Evolutionary conservation across 2,329 filamentous ascomycete species (phyloP), one percentile per base, ranked within the genome.

Genomic region (Colletotrichum cuscutae): DNA sequence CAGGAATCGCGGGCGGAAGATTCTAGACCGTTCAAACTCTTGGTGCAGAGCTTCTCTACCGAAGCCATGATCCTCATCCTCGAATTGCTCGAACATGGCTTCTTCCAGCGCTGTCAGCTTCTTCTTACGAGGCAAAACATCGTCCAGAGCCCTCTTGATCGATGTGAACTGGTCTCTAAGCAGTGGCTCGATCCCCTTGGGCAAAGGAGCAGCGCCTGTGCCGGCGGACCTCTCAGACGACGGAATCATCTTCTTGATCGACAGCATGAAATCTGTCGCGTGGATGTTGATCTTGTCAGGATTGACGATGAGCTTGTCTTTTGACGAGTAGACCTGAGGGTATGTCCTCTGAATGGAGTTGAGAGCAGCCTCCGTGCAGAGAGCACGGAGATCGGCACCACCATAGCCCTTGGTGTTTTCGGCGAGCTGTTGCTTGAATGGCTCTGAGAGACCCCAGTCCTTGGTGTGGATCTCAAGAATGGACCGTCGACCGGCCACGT

Each of bases 401-500:
- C 96, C 97, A 77, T 98, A 98, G 15, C 97, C 97, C 82, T 98
- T 98, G 4, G 96, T 98, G 79, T 96, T 87, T 76, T 95, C 92
- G 0, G 94, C 95, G 63, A 99, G 88, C 70, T 94, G 91, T 65
- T 92, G 88, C 83, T 97, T 98, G 87, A 98, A 97, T 2, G 87
- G 84, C 13, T 91, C 87, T 28, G 93, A 89, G 30, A 99, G 86
- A 24, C 95, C 94, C 97, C 97, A 99, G 75, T 95, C 95, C 80
- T 93, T 93, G 7, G 97, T 99, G 81, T 99, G 95, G 72, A 99
- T 99, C 75, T 98, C 93, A 72, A 99, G 89, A 77, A 99, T 99
- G 5, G 94, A 89, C 75, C 93, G 92, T 74, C 97, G 91, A 26
- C 91, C 95, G 52, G 93, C 90, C 4, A 92, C 87, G 77, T 96